phyloP scores from a whole-genome alignment of 148 eudicot genomes.

The Pouteria glomerata region DNA sequence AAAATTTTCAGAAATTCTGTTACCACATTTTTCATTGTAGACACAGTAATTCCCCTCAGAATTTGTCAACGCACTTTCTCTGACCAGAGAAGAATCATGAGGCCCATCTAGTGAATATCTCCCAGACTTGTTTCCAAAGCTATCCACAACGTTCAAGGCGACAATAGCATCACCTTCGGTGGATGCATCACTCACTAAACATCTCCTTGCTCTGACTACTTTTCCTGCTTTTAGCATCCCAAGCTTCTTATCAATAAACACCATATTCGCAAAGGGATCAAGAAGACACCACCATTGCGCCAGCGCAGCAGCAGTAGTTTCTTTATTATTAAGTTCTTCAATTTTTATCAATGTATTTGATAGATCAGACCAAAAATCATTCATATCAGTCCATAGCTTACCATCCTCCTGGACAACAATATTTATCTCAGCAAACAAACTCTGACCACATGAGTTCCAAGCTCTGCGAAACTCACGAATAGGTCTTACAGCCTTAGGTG shows the following conservation, averaged over 20 bases:
- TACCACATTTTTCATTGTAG: constrained; percentile 12
- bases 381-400: constrained; percentile 50
- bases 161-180: constrained; percentile 16
- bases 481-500: constrained; percentile 67
- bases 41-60: constrained; percentile 7
- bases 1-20: not conserved
- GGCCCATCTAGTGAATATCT: constrained; percentile 10
- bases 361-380: constrained; percentile 60
- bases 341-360: constrained; percentile 40
- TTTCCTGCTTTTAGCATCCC: constrained; percentile 58
- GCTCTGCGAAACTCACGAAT: constrained; percentile 70
- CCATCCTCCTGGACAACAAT: constrained; percentile 26
- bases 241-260: constrained; percentile 65
- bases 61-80: constrained; percentile 22
- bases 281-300: constrained; percentile 64
- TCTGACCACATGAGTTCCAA: constrained; percentile 70
- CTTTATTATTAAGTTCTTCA: constrained; percentile 40
- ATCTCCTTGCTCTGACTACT: constrained; percentile 44
- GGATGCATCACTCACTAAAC: constrained; percentile 22
- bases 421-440: constrained; percentile 36
- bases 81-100: constrained; percentile 23
- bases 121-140: constrained; percentile 18
- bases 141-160: constrained; percentile 14
- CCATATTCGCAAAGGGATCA: constrained; percentile 80
- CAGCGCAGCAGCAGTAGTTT: constrained; percentile 37